Conservation (phyloP, 176 grass and related monocot genomes). For the Oropetium thomaeum region DNA sequence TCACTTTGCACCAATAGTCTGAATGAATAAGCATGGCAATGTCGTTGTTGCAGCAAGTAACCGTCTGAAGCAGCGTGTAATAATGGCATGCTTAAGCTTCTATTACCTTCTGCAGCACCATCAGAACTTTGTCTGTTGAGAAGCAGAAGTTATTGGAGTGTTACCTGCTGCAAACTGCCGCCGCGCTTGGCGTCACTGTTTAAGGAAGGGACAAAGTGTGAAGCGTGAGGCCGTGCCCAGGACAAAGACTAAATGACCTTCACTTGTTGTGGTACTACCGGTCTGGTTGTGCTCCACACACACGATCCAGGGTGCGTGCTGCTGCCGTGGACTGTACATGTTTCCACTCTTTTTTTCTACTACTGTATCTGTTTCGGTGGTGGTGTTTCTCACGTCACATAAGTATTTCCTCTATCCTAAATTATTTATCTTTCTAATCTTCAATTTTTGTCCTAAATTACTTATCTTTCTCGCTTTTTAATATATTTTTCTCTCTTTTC, state of each 20-base stretch:
- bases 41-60: background rate
- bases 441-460: too few species aligned
- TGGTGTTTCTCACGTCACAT: background rate
- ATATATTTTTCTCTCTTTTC: too few species aligned
- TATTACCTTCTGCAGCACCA: background rate
- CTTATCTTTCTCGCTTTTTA: too few species aligned
- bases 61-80: background rate
- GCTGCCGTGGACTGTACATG: background rate
- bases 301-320: background rate
- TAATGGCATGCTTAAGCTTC: background rate
- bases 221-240: background rate
- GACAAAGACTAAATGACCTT: background rate
- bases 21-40: background rate
- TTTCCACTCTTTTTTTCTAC: background rate
- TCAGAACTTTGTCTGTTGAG: background rate
- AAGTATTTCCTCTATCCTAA: too few species aligned
- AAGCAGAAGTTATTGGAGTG: background rate
- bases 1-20: background rate
- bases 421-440: too few species aligned
- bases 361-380: constrained; percentile 8
- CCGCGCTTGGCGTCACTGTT: background rate
- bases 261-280: background rate
- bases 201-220: background rate
- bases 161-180: background rate
- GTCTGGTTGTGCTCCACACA: background rate